These are phyloP conservation scores for Dovyalis caffra DNA, from an alignment of 345 rosid genomes.

Conservation along the genomic window DNA sequence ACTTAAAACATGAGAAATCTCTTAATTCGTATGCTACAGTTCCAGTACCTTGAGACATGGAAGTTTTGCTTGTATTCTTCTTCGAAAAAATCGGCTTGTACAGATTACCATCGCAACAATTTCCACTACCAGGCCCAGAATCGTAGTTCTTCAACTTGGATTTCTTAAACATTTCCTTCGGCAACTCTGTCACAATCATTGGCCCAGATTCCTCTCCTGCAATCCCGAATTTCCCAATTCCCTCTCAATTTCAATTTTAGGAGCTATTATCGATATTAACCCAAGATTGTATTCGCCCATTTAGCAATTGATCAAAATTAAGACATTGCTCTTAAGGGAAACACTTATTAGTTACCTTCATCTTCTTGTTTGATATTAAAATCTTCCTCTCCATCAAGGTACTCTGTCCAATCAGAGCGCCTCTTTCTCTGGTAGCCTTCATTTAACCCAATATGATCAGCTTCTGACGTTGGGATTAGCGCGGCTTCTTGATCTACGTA, in stretches of 20 bases:
- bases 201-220: slow-evolving; percentile 35
- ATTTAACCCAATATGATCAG: background rate
- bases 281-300: background rate
- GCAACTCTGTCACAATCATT: slow-evolving; percentile 52
- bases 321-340: background rate
- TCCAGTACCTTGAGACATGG: slow-evolving; percentile 20
- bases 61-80: slow-evolving; percentile 12
- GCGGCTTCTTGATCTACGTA: background rate
- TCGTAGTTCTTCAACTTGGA: slow-evolving; percentile 40
- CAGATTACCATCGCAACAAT: background rate
- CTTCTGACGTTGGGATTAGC: background rate
- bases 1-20: background rate
- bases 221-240: background rate
- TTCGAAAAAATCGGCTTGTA: slow-evolving; percentile 36
- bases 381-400: slow-evolving; percentile 36
- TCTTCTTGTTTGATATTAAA: slow-evolving; percentile 2
- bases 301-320: background rate
- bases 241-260: background rate
- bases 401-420: slow-evolving; percentile 63
- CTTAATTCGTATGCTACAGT: background rate
- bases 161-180: slow-evolving; percentile 45
- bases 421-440: slow-evolving; percentile 31
- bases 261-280: background rate
- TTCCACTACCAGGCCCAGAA: slow-evolving; percentile 4
- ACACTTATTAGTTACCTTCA: background rate